Evolutionary conservation across 495 filamentous ascomycete genomes (phyloP), one percentile per base, ranked within the genome.

Genomic region (Barbatosphaeria neglecta): DNA sequence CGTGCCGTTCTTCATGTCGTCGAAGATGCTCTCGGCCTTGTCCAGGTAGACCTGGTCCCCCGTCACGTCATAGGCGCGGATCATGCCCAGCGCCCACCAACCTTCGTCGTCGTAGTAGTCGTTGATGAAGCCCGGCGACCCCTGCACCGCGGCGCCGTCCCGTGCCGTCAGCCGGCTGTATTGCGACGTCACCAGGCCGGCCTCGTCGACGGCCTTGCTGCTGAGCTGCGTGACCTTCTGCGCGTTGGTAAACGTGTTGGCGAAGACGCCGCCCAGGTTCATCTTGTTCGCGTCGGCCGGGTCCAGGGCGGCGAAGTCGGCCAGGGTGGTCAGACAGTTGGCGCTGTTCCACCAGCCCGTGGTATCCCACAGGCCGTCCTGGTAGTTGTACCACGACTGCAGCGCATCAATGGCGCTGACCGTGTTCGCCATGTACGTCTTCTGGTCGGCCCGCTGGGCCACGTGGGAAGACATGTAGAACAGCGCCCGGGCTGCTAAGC

Each of bases 271-370:
- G 31, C 58, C 45, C 19, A 74, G 55, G 37, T 56, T 54, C 17
- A 73, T 31, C 15, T 47, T 49, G 17, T 52, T 42, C 31, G 61
- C 59, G 25, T 56, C 50, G 6, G 50, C 22, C 1, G 47, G 50
- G 31, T 60, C 58, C 18, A 74, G 31, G 9, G 64, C 49, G 15
- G 78, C 80, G 50, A 82, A 70, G 53, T 87, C 80, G 49, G 72
- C 76, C 31, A 86, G 56, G 20, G 72, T 67, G 2, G 80, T 84
- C 49, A 87, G 59, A 45, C 69, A 73, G 57, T 86, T 89, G 46
- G 78, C 84, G 33, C 74, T 76, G 61, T 87, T 84, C 84, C 84
- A 89, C 84, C 84, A 89, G 2, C 78, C 78, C 22, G 67, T 70
- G 0, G 76, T 81, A 50, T 77, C 58, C 80, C 80, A 87, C 10